Base-by-base conservation (phyloP, 2,329 filamentous ascomycete genomes). In the Fulvia fulva region DNA sequence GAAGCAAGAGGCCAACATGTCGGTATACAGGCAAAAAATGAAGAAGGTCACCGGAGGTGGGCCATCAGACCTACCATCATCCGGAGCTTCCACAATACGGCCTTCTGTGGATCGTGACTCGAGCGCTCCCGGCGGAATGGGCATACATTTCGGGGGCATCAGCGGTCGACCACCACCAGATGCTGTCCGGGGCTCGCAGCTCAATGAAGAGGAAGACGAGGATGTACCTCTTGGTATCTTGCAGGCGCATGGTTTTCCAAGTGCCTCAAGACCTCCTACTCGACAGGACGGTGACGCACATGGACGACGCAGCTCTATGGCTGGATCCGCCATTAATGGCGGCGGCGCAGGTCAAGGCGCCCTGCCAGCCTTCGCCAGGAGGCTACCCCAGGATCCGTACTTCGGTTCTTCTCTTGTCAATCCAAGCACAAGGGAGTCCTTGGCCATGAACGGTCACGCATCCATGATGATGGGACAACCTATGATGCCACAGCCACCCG, bases 11-110 rank as follows among this genome's bases (percentile, higher is more conserved):
- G 91, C 91, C 12, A 90, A 94, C 71, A 87, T 96, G 79, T 83
- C 90, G 1, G 87, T 96, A 1, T 96, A 96, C 73, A 85, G 91
- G 58, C 91, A 96, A 73, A 89, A 94, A 74, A 96, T 96, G 91
- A 96, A 93, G 89, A 96, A 96, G 75, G 88, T 94, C 28, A 95
- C 91, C 0, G 91, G 91, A 50, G 90, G 93, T 66, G 77, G 85
- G 22, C 73, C 80, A 4, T 73, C 80, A 11, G 75, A 77, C 44
- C 65, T 74, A 12, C 73, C 80, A 2, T 66, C 65, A 26, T 59
- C 63, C 14, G 69, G 79, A 1, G 64, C 65, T 41, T 60, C 63
- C 8, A 71, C 77, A 11, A 73, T 80, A 25, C 83, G 85, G n/a
- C 80, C 83, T 14, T 76, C 77, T 51, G 73, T 87, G 60, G 78